Evolutionary conservation across 805 yeast species (phyloP), one percentile per base, ranked within the genome.

Genomic region (Metschnikowia vanudenii): DNA sequence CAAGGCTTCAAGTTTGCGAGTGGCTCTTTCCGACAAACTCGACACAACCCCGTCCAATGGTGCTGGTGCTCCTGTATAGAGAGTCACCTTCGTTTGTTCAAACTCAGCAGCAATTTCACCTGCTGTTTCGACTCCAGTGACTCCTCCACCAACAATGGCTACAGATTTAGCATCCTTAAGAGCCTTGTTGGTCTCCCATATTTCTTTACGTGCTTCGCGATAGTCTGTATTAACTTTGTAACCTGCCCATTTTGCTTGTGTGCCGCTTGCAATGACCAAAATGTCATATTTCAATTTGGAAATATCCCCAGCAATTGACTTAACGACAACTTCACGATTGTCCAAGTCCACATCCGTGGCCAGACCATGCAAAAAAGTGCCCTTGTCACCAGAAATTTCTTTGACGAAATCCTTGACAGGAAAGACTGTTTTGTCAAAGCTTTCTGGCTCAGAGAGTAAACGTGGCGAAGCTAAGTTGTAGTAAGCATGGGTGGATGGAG

Each of bases 91-190:
- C 28, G 59, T 54, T 13, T 44, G 39, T 5, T 42, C 41, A 37
- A 43, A 59, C 12, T 34, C 42, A 16, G 29, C 46, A 3, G 63
- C 73, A 28, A 71, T 53, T 44, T 71, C 76, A 10, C 70, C 73
- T 7, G 72, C 65, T 11, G 57, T 37, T 47, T 71, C 75, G 10
- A 69, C 71, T 4, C 73, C 73, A 13, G 73, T 64, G 17, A 63
- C 47, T n/a, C 73, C 73, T 16, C 67, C 74, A 3, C 74, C 76
- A n/a, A 71, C 37, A 4, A 71, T 52, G 1, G 73, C 74, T 16
- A 71, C 61, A 9, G 54, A 43, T 22, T 56, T 52, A 8, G 73
- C 64, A 2, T 44, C 11, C 36, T 53, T 50, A 18, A 66, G 45
- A 24, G 51, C 33, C 10, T 41, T 20, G 28, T 50, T 33, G 17